phyloP scores from a whole-genome alignment of 73 alveolate species.

The Effrenium voratum region DNA sequence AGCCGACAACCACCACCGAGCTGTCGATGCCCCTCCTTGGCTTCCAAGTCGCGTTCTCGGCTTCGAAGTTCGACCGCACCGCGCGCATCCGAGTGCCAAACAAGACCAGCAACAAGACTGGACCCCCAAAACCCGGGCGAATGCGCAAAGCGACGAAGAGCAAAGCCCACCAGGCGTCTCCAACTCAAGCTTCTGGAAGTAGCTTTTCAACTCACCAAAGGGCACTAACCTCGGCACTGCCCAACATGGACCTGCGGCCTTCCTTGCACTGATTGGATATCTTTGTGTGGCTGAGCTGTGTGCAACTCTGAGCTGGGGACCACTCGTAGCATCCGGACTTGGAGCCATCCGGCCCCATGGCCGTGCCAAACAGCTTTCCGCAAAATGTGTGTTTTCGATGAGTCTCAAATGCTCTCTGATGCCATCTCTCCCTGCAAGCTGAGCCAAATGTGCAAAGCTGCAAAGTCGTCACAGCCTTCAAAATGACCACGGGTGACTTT shows the following conservation, averaged over 20 bases:
- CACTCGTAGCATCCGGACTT: conserved; percentile 72
- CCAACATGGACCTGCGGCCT: not conserved
- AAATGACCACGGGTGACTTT: too few species aligned
- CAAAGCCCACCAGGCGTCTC: not conserved
- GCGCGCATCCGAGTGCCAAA: not conserved
- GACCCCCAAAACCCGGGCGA: not conserved
- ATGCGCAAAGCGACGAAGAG: not conserved
- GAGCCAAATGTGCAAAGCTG: too few species aligned
- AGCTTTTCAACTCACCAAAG: conserved; percentile 14
- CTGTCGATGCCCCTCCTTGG: conserved; percentile 7
- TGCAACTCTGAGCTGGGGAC: not conserved
- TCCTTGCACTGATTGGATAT: not conserved
- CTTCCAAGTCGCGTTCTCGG: too few species aligned
- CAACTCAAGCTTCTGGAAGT: conserved; percentile 6
- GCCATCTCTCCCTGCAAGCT: too few species aligned
- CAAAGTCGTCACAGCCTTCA: too few species aligned
- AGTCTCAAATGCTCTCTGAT: too few species aligned
- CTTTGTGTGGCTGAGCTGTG: not conserved
- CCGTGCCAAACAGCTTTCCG: too few species aligned
- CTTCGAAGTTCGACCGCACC: too few species aligned
- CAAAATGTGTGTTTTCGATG: too few species aligned
- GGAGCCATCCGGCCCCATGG: conserved; percentile 6
- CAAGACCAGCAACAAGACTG: not conserved
- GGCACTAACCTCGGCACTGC: conserved; percentile 25
- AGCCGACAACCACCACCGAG: conserved; percentile 70